Base-by-base conservation (phyloP, 176 grass and related monocot genomes). In the Pontederia paniculata region DNA sequence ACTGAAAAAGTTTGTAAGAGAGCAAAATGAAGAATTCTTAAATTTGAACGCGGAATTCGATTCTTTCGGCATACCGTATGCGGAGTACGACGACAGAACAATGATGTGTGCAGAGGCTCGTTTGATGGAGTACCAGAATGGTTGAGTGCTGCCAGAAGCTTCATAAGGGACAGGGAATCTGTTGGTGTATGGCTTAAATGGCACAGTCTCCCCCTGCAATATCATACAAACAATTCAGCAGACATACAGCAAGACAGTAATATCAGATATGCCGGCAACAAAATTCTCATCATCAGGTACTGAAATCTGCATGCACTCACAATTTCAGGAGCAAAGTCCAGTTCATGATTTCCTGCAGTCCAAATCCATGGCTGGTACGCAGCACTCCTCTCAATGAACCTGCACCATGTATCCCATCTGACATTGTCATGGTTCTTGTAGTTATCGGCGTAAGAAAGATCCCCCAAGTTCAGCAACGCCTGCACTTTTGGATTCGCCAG, bases 301-400 rank as follows among this genome's bases (percentile, higher is more conserved):
- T 37, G 28, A 37, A 37, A 37, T 37, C 28, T 37, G 7, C 28
- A 43, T 21, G 60, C 16, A 61, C 83, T 78, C 66, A 96, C 90
- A 74, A 96, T 70, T 50, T 89, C 63, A 22, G 90, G 90, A 63
- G 70, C 79, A 31, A 78, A 96, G 55, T 96, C 90, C 44, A 96
- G 74, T 63, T 96, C 90, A 54, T 96, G 90, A 46, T 96, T 96
- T 66, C 90, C 90, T 42, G 82, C 76, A 52, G 85, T 86, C 90
- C 90, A 96, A 72, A 96, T 96, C 90, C 90, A 96, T 13, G 85
- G 85, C 41, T 96, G 90, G 66, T 96, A 96, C 12, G 90, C 90
- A 31, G 76, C 66, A 31, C 76, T 96, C 43, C 90, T 80, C 71
- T 96, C 90, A 17, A 89, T 64, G 61, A 96, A 96, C 59, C 85